Evolutionary conservation across 1,284 basidiomycete genomes (phyloP), one percentile per base, ranked within the genome.

Genomic region (Malassezia caprae): DNA sequence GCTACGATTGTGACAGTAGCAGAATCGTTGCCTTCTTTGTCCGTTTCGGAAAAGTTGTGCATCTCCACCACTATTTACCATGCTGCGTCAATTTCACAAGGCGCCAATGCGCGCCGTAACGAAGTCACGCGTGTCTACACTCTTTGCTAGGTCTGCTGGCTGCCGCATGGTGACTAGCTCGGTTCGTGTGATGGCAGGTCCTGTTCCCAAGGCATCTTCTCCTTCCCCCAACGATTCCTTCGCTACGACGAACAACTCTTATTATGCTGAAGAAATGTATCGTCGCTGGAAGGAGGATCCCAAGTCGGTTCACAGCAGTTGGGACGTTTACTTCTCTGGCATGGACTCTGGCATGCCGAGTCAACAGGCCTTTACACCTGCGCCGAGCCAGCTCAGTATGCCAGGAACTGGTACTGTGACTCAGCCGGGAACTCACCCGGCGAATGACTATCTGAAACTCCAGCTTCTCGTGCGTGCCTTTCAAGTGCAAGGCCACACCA

Each of bases 401-500:
- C 84, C 24, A 87, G 23, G 34, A 8, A 35, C 41, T 12, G 30
- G 37, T 0, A 21, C 40, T n/a, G 85, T 63, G 86, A 88, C 52
- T 43, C 85, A 88, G n/a, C 87, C 86, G 4, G 83, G 84, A 28
- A 82, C 80, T 10, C 85, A 90, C 46, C 56, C 60, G 68, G 79
- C 96, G 23, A 87, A 91, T 59, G 90, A 93, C 73, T 91, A 96
- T 78, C 78, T 99, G 63, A 99, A 96, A 60, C 63, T 67, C 26
- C 68, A 70, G 53, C 66, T 70, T 30, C 68, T 70, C 42, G 68
- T 96, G 56, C 86, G 93, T 65, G 93, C 94, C 7, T 98, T 94
- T 78, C 93, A 98, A 84, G 93, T 99, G 27, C 88, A 91, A 56
- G 93, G 94, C 31, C 94, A 99, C 76, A 89, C 94, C 74, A 82